Evolutionary conservation across 2,329 filamentous ascomycete species (phyloP).

Genomic region (Emericellopsis atlantica): DNA sequence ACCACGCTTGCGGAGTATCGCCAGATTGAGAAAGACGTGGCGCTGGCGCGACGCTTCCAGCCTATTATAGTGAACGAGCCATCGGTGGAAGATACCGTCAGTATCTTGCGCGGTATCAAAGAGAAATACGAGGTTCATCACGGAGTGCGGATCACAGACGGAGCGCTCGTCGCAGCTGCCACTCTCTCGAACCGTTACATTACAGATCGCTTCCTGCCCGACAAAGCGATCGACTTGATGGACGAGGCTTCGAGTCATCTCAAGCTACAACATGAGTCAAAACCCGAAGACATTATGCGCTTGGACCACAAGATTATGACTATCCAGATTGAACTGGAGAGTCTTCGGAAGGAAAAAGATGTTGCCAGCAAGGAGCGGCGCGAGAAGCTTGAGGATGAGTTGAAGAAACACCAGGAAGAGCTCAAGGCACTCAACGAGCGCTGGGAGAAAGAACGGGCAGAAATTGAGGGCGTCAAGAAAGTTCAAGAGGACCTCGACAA

Average conservation of each 20-base stretch:
- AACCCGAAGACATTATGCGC: constrained; percentile 85
- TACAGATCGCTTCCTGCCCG: constrained; percentile 87
- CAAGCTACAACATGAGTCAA: constrained; percentile 88
- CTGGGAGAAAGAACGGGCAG: constrained; percentile 81
- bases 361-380: constrained; percentile 77
- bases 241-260: constrained; percentile 89
- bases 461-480: constrained; percentile 79
- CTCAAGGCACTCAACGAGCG: constrained; percentile 61
- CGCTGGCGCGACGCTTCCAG: constrained; percentile 83
- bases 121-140: constrained; percentile 97
- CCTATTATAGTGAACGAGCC: constrained; percentile 91
- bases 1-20: constrained; percentile 90
- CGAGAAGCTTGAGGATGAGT: constrained; percentile 67
- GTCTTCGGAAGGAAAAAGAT: constrained; percentile 85
- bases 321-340: constrained; percentile 92
- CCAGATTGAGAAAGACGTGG: constrained; percentile 90
- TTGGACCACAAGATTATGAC: constrained; percentile 95
- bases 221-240: constrained; percentile 95
- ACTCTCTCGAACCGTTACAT: constrained; percentile 93
- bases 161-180: constrained; percentile 81
- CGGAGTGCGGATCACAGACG: constrained; percentile 87
- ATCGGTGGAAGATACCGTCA: constrained; percentile 82
- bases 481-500: constrained; percentile 81
- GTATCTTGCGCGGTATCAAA: constrained; percentile 90
- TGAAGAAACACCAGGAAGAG: constrained; percentile 69